Evolutionary conservation across 2,329 filamentous ascomycete genomes (phyloP).

Genomic region (Dothistroma septosporum): DNA sequence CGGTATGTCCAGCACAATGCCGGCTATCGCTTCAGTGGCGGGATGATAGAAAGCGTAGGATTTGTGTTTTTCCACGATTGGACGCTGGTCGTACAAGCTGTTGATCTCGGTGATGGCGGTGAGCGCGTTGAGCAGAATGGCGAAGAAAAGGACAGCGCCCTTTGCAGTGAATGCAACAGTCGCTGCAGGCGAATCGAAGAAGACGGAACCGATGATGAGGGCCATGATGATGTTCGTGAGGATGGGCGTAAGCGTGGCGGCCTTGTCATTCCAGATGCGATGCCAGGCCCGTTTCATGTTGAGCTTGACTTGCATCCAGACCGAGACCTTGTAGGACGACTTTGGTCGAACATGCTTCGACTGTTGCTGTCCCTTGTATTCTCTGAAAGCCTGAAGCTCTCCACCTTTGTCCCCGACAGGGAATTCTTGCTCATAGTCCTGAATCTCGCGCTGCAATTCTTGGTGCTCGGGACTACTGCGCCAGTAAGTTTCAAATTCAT

Average conservation of each 20-base stretch:
- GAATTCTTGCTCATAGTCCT: conserved; percentile 47
- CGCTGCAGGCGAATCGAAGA: conserved; percentile 50
- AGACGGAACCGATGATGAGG: conserved; percentile 60
- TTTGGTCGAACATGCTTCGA: conserved; percentile 51
- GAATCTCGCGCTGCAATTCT: conserved; percentile 47
- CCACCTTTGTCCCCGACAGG: conserved; percentile 40
- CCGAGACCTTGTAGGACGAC: conserved; percentile 56
- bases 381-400: conserved; percentile 42
- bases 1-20: conserved; percentile 54
- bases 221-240: conserved; percentile 53
- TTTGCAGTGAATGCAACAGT: conserved; percentile 53
- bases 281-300: conserved; percentile 51
- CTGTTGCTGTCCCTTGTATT: conserved; percentile 50
- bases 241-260: conserved; percentile 46
- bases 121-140: conserved; percentile 57
- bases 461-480: conserved; percentile 45
- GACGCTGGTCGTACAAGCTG: conserved; percentile 51
- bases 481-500: conserved; percentile 60
- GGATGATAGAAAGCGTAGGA: conserved; percentile 41
- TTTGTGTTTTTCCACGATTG: conserved; percentile 47
- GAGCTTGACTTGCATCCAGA: conserved; percentile 52
- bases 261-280: conserved; percentile 51
- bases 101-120: conserved; percentile 63
- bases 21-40: conserved; percentile 49
- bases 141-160: conserved; percentile 58